phyloP scores from a whole-genome alignment of 805 yeast species.

The Komagataella populi region DNA sequence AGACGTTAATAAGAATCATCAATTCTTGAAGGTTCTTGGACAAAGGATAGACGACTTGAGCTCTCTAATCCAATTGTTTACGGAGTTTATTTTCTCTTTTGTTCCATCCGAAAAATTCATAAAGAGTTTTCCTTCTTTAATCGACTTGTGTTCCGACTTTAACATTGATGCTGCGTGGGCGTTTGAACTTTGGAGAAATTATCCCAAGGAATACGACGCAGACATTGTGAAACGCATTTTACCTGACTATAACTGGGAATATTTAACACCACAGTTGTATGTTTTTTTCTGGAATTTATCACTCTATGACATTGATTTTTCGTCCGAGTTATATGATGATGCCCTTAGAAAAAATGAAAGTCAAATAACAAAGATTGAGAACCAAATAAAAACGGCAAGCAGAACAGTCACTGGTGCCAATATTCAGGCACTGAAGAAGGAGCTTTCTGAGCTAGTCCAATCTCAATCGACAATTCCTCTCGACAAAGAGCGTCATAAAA shows the following conservation, averaged over 20 bases:
- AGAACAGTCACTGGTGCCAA: conserved; percentile 12
- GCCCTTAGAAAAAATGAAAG: conserved; percentile 27
- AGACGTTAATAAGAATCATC: conserved; percentile 22
- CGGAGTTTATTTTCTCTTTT: conserved; percentile 43
- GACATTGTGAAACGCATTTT: conserved; percentile 7
- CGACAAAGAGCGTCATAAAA: conserved; percentile 31
- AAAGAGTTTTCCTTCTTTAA: conserved; percentile 24
- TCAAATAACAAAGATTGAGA: conserved; percentile 20
- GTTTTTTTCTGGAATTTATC: conserved; percentile 62
- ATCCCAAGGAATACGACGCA: conserved; percentile 4
- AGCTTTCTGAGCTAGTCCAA: conserved; percentile 12
- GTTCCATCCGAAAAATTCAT: conserved; percentile 20
- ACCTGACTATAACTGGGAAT: conserved; percentile 9
- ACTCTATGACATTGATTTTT: conserved; percentile 55
- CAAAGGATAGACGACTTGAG: conserved; percentile 60
- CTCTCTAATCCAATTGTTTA: conserved; percentile 51
- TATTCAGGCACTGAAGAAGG: conserved; percentile 12
- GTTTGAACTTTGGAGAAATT: conserved; percentile 63
- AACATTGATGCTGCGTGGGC: conserved; percentile 48
- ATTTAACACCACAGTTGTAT: conserved; percentile 30
- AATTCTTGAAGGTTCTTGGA: conserved; percentile 53
- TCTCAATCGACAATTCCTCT: conserved; percentile 16
- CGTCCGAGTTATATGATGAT: conserved; percentile 31
- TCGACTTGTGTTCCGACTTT: conserved; percentile 25
- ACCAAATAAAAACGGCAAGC: conserved; percentile 17